Evolutionary conservation across 208 protist species (phyloP), one percentile per base, ranked within the genome.

Genomic region (Angomonas ambiguus): DNA sequence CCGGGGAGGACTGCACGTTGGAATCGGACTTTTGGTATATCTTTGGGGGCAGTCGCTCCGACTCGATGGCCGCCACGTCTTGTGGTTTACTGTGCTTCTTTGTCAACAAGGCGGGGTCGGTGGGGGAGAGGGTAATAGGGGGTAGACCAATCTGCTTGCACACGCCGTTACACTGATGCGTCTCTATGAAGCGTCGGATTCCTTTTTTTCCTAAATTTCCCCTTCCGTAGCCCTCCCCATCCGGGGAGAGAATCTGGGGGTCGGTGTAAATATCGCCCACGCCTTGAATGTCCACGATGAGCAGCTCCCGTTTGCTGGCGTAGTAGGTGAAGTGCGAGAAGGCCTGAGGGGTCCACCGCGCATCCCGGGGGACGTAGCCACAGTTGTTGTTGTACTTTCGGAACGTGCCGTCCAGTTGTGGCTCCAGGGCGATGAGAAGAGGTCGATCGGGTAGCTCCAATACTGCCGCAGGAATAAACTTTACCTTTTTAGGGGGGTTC

Each of bases 321-420:
- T 83, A 64, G 58, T 89, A 92, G n/a, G 89, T 94, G 72, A 94
- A 97, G 71, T 97, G 92, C 3, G 88, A 92, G 69, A 97, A 95
- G 34, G 92, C 87, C 77, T 95, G 88, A 27, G 91, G 87, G 11
- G 88, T 96, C 80, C 82, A 89, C 13, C 87, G 80, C 22, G 78
- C 74, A 49, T 88, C 77, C 16, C 76, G 69, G 8, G 77, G 71
- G 59, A 92, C 78, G 71, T 88, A 94, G 63, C 89, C 92, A 67
- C 67, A 79, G 81, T 97, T 97, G 74, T 95, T 95, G 73, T 95
- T 95, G 84, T 97, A 87, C 75, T 97, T 97, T n/a, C 62, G 62
- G 62, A 91, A 97, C 27, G 69, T 80, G 27, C 92, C 92, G 10
- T 75, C 77, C 51, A 95, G 71, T 51, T 79, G 71, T 51, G 79